These are phyloP conservation scores for Boeremia exigua DNA, from an alignment of 2,329 filamentous ascomycete genomes.

Conservation along the genomic window DNA sequence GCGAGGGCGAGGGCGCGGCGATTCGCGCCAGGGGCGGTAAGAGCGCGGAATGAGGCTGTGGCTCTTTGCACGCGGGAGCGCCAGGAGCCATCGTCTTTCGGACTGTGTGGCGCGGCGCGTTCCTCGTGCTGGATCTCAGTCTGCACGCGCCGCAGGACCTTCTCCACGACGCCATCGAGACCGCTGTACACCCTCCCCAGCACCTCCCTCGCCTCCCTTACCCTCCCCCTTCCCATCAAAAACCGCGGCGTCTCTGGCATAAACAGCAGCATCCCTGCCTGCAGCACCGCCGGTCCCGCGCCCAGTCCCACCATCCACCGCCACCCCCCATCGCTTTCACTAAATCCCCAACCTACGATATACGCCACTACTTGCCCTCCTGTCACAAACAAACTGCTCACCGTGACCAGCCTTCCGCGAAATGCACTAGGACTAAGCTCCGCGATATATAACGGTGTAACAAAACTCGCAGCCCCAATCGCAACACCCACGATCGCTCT, in stretches of 20 bases:
- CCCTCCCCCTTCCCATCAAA: constrained; percentile 73
- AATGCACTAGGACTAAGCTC: constrained; percentile 80
- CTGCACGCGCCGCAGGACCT: constrained; percentile 72
- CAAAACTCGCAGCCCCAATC: constrained; percentile 78
- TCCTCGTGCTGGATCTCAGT: constrained; percentile 75
- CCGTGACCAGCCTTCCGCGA: constrained; percentile 80
- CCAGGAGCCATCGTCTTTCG: constrained; percentile 36
- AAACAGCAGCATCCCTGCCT: constrained; percentile 69
- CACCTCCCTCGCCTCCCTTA: constrained; percentile 67
- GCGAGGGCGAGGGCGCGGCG: constrained; percentile 81
- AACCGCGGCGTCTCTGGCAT: constrained; percentile 92
- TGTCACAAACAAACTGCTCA: constrained; percentile 83
- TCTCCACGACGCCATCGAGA: constrained; percentile 58
- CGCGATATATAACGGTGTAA: constrained; percentile 79
- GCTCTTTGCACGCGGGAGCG: constrained; percentile 45
- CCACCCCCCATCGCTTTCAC: constrained; percentile 68
- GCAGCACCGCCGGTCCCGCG: constrained; percentile 74
- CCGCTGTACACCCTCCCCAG: constrained; percentile 67
- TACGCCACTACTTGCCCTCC: constrained; percentile 90
- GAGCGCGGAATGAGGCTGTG: constrained; percentile 60
- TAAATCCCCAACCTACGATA: constrained; percentile 78
- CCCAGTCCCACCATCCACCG: constrained; percentile 91
- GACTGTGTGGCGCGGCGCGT: constrained; percentile 44
- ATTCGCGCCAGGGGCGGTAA: constrained; percentile 57
- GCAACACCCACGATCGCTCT: constrained; percentile 73